Percentiles rank a stretch among this genome's conserved stretches.
These are phyloP conservation scores for Cyanidioschyzon merolae DNA, from an alignment of 23 red algal genomes.

Conservation along the genomic window DNA sequence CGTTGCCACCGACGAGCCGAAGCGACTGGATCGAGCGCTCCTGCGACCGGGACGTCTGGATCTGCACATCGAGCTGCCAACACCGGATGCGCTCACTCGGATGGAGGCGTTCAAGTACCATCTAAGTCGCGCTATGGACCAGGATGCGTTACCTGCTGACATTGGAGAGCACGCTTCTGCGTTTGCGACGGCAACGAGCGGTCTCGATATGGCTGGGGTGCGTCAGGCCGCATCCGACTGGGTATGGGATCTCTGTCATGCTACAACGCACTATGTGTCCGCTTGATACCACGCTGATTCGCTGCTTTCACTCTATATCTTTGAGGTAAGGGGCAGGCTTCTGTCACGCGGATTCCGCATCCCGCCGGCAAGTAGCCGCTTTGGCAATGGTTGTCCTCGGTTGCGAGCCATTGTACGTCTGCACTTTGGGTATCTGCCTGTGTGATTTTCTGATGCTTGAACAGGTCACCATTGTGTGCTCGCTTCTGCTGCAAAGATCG, in stretches of 20 bases:
- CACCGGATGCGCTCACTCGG: neutral
- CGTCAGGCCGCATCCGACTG: neutral
- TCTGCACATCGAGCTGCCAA: neutral
- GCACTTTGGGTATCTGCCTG: too few relatives aligned
- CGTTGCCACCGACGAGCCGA: neutral
- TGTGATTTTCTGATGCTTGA: too few relatives aligned
- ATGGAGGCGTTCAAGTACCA: neutral
- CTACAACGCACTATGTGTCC: too few relatives aligned
- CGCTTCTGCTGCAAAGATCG: too few relatives aligned
- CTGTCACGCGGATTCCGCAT: too few relatives aligned
- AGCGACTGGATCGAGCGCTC: neutral
- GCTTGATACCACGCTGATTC: too few relatives aligned
- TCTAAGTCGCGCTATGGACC: neutral
- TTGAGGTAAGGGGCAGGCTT: too few relatives aligned
- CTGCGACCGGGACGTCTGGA: slow-evolving; percentile 11
- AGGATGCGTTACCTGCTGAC: neutral
- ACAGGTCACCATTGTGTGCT: too few relatives aligned
- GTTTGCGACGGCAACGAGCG: neutral
- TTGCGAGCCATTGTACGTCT: too few relatives aligned
- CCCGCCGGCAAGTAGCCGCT: too few relatives aligned
- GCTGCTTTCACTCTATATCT: too few relatives aligned
- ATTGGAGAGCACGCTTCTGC: neutral
- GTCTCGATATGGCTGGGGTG: neutral
- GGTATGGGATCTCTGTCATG: neutral
- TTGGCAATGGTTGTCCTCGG: too few relatives aligned